Evolutionary conservation across 1,284 basidiomycete species (phyloP).

Genomic region (Phlebopus sp.): DNA sequence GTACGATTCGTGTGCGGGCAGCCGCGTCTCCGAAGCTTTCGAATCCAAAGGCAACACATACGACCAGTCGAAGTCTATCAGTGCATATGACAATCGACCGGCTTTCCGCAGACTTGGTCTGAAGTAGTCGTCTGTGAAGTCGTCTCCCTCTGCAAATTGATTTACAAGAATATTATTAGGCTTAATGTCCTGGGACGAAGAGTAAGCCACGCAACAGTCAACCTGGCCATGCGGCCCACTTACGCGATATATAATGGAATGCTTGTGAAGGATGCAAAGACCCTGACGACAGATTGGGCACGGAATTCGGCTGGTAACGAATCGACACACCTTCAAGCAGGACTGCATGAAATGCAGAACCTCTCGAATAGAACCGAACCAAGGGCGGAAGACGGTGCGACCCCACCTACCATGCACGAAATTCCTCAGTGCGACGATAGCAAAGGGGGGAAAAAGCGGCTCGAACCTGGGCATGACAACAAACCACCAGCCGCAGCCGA

Average conservation of each 20-base stretch:
- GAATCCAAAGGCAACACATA: slow-evolving; percentile 13
- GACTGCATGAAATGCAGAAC: slow-evolving; percentile 3
- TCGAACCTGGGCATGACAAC: slow-evolving; percentile 22
- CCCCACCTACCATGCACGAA: neutral
- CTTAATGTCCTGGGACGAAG: neutral
- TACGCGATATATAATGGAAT: slow-evolving; percentile 21
- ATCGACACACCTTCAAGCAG: slow-evolving; percentile 1
- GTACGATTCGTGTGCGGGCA: slow-evolving; percentile 9
- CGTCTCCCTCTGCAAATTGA: neutral
- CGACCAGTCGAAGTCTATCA: slow-evolving; percentile 20
- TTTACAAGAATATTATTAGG: neutral
- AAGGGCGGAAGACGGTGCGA: neutral
- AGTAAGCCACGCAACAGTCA: too few relatives aligned
- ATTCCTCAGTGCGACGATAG: neutral
- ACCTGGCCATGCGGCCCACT: too few relatives aligned
- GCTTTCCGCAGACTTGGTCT: neutral
- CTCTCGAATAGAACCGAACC: neutral
- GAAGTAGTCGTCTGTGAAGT: too few relatives aligned
- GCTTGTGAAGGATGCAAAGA: slow-evolving; percentile 15
- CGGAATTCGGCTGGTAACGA: neutral
- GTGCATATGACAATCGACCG: slow-evolving; percentile 1
- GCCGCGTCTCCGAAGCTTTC: neutral
- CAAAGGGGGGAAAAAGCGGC: too few relatives aligned
- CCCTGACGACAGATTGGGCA: slow-evolving; percentile 6
- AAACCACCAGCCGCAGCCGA: slow-evolving; percentile 14